Evolutionary conservation across 2,329 filamentous ascomycete species (phyloP).

Genomic region (Monosporascus sp.): DNA sequence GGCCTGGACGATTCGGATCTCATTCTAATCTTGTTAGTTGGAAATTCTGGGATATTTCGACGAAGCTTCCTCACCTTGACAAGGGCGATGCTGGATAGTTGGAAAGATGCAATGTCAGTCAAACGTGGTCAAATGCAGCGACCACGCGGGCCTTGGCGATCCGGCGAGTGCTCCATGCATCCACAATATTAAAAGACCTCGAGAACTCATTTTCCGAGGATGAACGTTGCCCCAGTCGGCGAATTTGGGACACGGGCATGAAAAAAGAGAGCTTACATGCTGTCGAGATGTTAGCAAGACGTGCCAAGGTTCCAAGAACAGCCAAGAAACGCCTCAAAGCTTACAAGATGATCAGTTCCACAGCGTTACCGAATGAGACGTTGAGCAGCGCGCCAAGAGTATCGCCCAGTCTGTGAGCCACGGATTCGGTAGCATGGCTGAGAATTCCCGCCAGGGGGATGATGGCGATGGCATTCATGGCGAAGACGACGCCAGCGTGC

Average conservation of each 20-base stretch:
- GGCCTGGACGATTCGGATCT: slow-evolving; percentile 89
- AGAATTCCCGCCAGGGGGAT: slow-evolving; percentile 68
- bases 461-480: slow-evolving; percentile 70
- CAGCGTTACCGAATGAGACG: slow-evolving; percentile 73
- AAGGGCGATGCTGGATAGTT: slow-evolving; percentile 60
- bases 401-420: slow-evolving; percentile 67
- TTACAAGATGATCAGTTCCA: slow-evolving; percentile 73
- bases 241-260: too few relatives aligned
- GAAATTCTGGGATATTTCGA: background rate
- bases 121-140: slow-evolving; percentile 9
- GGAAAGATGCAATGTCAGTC: slow-evolving; percentile 27
- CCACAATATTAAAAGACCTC: too few relatives aligned
- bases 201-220: slow-evolving; percentile 9
- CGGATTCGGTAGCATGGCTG: slow-evolving; percentile 69
- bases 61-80: slow-evolving; percentile 49
- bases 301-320: background rate
- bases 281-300: slow-evolving; percentile 14
- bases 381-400: slow-evolving; percentile 69
- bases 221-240: slow-evolving; percentile 1
- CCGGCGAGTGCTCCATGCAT: too few relatives aligned
- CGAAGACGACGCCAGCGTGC: slow-evolving; percentile 60
- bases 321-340: slow-evolving; percentile 12
- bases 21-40: slow-evolving; percentile 43
- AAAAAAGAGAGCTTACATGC: slow-evolving; percentile 14
- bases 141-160: background rate